These are phyloP conservation scores for Euclidium syriacum DNA, from an alignment of 345 rosid genomes.

Conservation along the genomic window DNA sequence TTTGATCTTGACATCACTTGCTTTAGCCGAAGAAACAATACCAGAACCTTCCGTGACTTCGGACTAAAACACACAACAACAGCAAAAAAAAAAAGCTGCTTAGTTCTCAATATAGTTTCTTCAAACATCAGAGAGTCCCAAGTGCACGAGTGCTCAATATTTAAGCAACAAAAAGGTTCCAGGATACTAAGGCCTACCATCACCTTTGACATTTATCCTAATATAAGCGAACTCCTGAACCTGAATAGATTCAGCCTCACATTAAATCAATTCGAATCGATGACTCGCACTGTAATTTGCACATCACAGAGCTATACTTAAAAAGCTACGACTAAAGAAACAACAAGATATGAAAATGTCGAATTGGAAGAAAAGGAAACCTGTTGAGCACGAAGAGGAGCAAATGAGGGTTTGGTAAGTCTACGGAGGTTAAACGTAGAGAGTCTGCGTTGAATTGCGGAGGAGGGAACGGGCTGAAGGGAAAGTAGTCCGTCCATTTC, in stretches of 20 bases:
- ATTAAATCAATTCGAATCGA: neutral
- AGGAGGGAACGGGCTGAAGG: conserved; percentile 26
- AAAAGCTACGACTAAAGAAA: too few relatives aligned
- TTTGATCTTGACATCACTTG: conserved; percentile 42
- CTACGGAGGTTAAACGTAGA: conserved; percentile 23
- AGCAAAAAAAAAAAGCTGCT: conserved; percentile 5
- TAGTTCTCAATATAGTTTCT: neutral
- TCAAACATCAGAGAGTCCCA: neutral
- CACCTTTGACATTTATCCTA: neutral
- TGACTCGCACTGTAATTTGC: neutral
- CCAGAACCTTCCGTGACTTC: conserved; percentile 35
- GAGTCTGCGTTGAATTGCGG: conserved; percentile 11
- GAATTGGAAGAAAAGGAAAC: conserved; percentile 21
- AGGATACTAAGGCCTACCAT: neutral
- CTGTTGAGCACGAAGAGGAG: conserved; percentile 52
- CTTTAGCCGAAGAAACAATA: conserved; percentile 23
- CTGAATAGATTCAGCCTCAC: neutral
- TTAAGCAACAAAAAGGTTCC: neutral
- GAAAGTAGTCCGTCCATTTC: conserved; percentile 44
- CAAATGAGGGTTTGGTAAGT: conserved; percentile 17
- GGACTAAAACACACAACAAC: conserved; percentile 34
- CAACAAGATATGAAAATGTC: neutral
- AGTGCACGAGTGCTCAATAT: neutral
- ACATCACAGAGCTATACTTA: too few relatives aligned
- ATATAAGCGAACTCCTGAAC: neutral